Evolutionary conservation across 2,329 filamentous ascomycete genomes (phyloP), one percentile per base, ranked within the genome.

Genomic region (Cryphonectria japonica): DNA sequence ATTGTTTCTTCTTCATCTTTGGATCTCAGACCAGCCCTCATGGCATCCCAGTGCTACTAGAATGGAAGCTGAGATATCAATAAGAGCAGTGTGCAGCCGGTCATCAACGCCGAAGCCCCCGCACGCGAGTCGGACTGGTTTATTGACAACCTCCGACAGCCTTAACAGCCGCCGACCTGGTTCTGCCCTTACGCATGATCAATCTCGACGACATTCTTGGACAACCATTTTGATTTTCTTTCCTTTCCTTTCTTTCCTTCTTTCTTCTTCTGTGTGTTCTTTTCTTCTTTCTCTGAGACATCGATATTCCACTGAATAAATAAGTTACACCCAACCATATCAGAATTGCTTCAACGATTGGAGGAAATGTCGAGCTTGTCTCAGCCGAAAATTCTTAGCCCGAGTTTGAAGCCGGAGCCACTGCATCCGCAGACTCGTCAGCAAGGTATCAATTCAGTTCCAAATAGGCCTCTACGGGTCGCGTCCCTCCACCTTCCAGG

Each of bases 381-480:
- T 29, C 57, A 34, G 59, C 9, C 8, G 32, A 1, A 7, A 22
- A 3, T 34, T 19, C 0, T 9, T 39, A 61, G 11, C 34, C 59
- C 59, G 26, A 61, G 59, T 16, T 29, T 26, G 26, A 26, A 29
- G 41, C 63, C 62, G 63, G 63, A 65, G 63, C 34, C 63, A 32
- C 63, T 65, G 13, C 63, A 65, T 65, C 63, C 63, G 63, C 63
- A 46, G 41, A 39, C 22, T 59, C 54, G 54, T 59, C 54, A 59
- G 26, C 54, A 19, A 34, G 54, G 54, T 59, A 2, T 16, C 26
- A 29, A 19, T 32, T 19, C 14, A 16, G 26, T 19, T 59, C 54
- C 26, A 57, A 59, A 59, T 59, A 32, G 26, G 54, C 7, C 54
- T 34, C 4, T 59, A 2, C 54, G n/a, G 54, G 29, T 59, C 54